Conservation (phyloP, 306 rosid genomes). For the Vigna mungo region DNA sequence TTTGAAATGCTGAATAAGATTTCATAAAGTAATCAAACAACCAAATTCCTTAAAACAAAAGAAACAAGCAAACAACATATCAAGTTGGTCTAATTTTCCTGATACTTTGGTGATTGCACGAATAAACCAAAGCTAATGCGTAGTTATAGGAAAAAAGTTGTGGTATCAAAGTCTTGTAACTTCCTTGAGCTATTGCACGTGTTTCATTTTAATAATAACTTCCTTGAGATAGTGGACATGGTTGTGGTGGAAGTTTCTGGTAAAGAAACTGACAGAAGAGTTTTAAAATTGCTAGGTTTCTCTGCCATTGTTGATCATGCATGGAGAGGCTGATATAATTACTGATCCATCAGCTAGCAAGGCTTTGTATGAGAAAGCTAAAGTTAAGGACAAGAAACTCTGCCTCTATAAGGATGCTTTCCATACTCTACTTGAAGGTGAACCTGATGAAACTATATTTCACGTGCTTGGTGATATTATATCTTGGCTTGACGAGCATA, state of each 20-base stretch:
- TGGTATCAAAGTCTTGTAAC: neutral
- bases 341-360: conserved; percentile 64
- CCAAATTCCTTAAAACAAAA: neutral
- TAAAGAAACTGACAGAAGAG: neutral
- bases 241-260: conserved; percentile 18
- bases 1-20: neutral
- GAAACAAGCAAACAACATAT: conserved; percentile 4
- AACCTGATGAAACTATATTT: conserved; percentile 57
- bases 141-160: neutral
- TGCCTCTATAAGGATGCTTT: conserved; percentile 61
- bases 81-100: conserved; percentile 12
- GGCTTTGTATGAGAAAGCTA: conserved; percentile 57
- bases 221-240: conserved; percentile 23
- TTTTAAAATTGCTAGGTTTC: conserved; percentile 47
- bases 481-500: conserved; percentile 55
- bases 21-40: neutral
- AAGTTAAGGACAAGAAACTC: conserved; percentile 55
- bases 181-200: conserved; percentile 2
- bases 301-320: conserved; percentile 63
- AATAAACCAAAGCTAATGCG: neutral
- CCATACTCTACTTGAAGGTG: conserved; percentile 57
- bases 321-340: conserved; percentile 63
- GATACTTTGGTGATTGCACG: conserved; percentile 7
- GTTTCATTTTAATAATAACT: conserved; percentile 21
- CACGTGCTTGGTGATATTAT: conserved; percentile 57